Percentiles rank a stretch among this genome's conserved stretches.
These are phyloP conservation scores for Verticillium alfalfae DNA, from an alignment of 2,329 filamentous ascomycete species.

Conservation along the genomic window DNA sequence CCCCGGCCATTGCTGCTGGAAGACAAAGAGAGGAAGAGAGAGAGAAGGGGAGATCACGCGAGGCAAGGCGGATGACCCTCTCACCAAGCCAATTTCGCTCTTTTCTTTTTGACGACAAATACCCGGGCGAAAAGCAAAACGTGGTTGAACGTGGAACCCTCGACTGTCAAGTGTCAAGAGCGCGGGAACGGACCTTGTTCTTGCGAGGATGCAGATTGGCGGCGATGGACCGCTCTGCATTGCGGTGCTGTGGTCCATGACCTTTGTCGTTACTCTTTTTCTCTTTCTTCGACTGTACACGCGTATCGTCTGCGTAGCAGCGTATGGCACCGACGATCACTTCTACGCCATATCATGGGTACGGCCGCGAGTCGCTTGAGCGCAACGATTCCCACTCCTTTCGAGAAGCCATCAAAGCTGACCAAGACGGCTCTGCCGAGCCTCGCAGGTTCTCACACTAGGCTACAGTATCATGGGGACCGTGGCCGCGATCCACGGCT, in stretches of 20 bases:
- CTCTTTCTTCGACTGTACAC: conserved; percentile 28
- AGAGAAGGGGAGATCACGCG: too few species aligned
- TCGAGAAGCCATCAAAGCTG: neutral
- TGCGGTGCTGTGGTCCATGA: conserved; percentile 16
- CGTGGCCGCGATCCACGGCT: neutral
- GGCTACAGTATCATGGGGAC: neutral
- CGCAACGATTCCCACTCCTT: neutral
- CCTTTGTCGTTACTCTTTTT: conserved; percentile 16
- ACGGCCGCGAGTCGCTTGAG: neutral
- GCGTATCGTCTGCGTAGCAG: conserved; percentile 20
- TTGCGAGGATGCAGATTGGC: neutral
- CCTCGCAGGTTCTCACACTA: neutral
- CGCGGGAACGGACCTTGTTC: neutral
- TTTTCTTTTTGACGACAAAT: too few species aligned
- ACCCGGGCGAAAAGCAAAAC: too few species aligned
- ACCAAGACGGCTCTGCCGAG: neutral
- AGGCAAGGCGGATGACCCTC: too few species aligned
- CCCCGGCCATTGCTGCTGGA: too few species aligned
- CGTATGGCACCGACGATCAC: conserved; percentile 26
- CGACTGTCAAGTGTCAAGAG: neutral
- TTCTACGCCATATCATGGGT: conserved; percentile 24
- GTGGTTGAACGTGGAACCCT: too few species aligned
- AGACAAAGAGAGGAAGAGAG: too few species aligned
- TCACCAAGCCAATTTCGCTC: too few species aligned
- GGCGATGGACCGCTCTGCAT: conserved; percentile 1